Percentiles rank a stretch among this genome's conserved stretches.
phyloP scores from a whole-genome alignment of 1,284 basidiomycete genomes.

The Bjerkandera adusta region DNA sequence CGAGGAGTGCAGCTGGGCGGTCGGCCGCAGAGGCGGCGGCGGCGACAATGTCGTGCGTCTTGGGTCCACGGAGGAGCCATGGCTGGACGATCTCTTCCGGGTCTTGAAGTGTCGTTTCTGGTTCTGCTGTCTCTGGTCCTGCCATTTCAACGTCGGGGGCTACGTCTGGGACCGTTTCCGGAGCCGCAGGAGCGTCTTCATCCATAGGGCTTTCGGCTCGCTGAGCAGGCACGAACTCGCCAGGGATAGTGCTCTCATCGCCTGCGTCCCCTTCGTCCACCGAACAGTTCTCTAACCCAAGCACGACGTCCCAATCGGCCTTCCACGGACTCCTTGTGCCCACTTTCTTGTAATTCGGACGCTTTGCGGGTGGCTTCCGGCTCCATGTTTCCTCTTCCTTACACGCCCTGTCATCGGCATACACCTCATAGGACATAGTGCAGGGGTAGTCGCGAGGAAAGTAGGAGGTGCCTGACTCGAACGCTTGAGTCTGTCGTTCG shows the following conservation, averaged over 20 bases:
- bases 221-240: constrained; percentile 52
- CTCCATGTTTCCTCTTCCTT: constrained; percentile 68
- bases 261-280: constrained; percentile 15
- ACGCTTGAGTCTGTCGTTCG: constrained; percentile 73
- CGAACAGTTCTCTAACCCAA: constrained; percentile 43
- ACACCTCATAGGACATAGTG: constrained; percentile 49
- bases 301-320: constrained; percentile 68
- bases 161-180: background rate
- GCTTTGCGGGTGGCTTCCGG: constrained; percentile 82
- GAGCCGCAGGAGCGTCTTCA: background rate
- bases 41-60: constrained; percentile 43
- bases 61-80: constrained; percentile 69
- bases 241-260: constrained; percentile 19
- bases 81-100: constrained; percentile 27
- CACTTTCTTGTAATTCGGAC: constrained; percentile 67
- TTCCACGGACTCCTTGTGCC: constrained; percentile 71
- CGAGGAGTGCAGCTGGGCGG: constrained; percentile 42
- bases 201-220: constrained; percentile 28
- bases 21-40: constrained; percentile 40
- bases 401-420: constrained; percentile 44
- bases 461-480: constrained; percentile 70
- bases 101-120: background rate
- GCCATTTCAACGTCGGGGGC: background rate
- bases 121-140: background rate
- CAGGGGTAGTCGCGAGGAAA: constrained; percentile 84